Evolutionary conservation across 768 basidiomycete species (phyloP).

Genomic region (Hygrophoropsis aurantiaca): DNA sequence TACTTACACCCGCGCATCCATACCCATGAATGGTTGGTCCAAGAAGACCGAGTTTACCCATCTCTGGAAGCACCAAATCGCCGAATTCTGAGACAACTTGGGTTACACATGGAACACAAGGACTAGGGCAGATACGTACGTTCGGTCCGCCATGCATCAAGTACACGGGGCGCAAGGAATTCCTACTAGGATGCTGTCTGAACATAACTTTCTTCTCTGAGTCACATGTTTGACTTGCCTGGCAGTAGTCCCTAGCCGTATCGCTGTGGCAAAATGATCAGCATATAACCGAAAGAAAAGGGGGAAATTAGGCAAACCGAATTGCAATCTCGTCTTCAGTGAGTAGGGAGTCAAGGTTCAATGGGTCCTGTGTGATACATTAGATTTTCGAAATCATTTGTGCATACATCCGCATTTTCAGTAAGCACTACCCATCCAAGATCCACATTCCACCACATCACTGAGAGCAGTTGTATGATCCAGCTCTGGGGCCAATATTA

Average conservation of each 20-base stretch:
- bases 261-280: constrained; percentile 49
- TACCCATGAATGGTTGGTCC: constrained; percentile 94
- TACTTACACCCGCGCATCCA: constrained; percentile 88
- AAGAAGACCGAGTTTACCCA: constrained; percentile 89
- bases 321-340: constrained; percentile 91
- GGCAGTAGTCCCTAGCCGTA: constrained; percentile 76
- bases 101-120: background rate
- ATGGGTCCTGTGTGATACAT: constrained; percentile 63
- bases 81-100: constrained; percentile 61
- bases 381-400: background rate
- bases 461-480: too few species aligned
- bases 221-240: constrained; percentile 45
- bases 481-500: too few species aligned
- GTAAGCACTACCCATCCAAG: background rate
- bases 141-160: constrained; percentile 87
- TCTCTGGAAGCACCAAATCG: constrained; percentile 74
- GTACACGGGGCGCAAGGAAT: constrained; percentile 81
- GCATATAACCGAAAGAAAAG: background rate
- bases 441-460: too few species aligned
- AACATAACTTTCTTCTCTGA: background rate
- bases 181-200: constrained; percentile 50
- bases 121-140: constrained; percentile 38
- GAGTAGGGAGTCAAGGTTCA: constrained; percentile 74
- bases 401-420: background rate
- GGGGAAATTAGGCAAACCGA: constrained; percentile 48